Percentiles rank a stretch among this genome's conserved stretches.
Evolutionary conservation across 345 rosid species (phyloP).

Genomic region (Moringa oleifera): DNA sequence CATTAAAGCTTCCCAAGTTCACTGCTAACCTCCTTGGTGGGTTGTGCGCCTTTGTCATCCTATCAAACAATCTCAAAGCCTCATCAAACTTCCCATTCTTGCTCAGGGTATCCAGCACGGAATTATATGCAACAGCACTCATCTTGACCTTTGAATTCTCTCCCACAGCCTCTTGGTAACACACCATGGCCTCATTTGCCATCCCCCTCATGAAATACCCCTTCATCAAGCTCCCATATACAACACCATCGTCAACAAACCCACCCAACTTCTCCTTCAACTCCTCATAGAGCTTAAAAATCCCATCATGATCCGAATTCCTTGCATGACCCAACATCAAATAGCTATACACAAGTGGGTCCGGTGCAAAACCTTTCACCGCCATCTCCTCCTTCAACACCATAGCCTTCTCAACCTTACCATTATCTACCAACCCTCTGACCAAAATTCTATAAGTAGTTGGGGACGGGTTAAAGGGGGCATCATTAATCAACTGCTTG

Average conservation of each 20-base stretch:
- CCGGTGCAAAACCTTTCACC: constrained; percentile 49
- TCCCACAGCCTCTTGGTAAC: constrained; percentile 52
- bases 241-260: constrained; percentile 64
- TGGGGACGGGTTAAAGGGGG: constrained; percentile 68
- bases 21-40: constrained; percentile 61
- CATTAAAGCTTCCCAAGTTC: constrained; percentile 87
- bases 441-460: constrained; percentile 69
- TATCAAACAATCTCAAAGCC: constrained; percentile 68
- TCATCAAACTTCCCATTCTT: constrained; percentile 71
- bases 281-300: constrained; percentile 64
- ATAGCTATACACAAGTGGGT: constrained; percentile 64
- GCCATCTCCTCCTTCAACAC: constrained; percentile 81
- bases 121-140: constrained; percentile 64
- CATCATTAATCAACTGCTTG: constrained; percentile 62
- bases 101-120: constrained; percentile 63
- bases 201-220: constrained; percentile 68
- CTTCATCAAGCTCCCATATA: constrained; percentile 74
- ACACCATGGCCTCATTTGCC: constrained; percentile 79
- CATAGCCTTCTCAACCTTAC: constrained; percentile 62
- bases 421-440: constrained; percentile 81
- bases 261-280: constrained; percentile 78
- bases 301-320: constrained; percentile 48
- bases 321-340: constrained; percentile 62
- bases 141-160: constrained; percentile 55
- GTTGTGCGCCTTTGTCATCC: constrained; percentile 52